Evolutionary conservation across 768 basidiomycete genomes (phyloP), one percentile per base, ranked within the genome.

Genomic region (Russula brevipes): DNA sequence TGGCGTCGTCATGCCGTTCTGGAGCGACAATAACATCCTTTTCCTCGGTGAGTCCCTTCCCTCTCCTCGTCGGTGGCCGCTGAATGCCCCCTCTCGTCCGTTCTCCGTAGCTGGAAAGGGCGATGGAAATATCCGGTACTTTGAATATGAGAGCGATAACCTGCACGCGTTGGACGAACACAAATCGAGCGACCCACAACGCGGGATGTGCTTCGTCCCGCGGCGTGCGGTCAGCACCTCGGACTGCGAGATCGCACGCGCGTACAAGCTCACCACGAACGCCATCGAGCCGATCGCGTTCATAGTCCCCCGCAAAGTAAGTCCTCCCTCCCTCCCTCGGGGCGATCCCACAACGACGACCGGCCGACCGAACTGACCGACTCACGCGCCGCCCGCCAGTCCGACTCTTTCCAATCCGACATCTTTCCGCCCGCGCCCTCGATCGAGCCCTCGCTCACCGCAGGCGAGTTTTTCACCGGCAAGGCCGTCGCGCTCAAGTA

Each of bases 1-100:
- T 56, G 96, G 96, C 44, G 92, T 96, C 10, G 73, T 95, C 47
- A 98, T 98, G 94, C 96, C 96, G 2, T 97, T 97, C 85, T 98
- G 92, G 87, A 86, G 84, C 46, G 94, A 96, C 69, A 98, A 96
- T 73, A 89, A 91, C 68, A 89, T 97, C 58, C 76, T 94, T 47
- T 92, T 94, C 82, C 79, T 92, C 62, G 85, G 85, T 86, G 55
- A 39, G 82, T 51, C 16, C 45, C 16, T 10, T 17, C n/a, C 45
- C 45, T 16, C 6, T 36, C 33, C 33, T 17, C 8, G 19, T 7
- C 6, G 7, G 7, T 5, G 36, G 10, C n/a, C 8, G 19, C 24
- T 12, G 11, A 10, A 11, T 42, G 41, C 41, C 41, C 14, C 41
- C 41, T 42, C 41, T 16, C 41, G 14, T 16, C 12, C 38, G 38